phyloP scores from a whole-genome alignment of 2,329 filamentous ascomycete species.

The Cytospora chrysosperma region DNA sequence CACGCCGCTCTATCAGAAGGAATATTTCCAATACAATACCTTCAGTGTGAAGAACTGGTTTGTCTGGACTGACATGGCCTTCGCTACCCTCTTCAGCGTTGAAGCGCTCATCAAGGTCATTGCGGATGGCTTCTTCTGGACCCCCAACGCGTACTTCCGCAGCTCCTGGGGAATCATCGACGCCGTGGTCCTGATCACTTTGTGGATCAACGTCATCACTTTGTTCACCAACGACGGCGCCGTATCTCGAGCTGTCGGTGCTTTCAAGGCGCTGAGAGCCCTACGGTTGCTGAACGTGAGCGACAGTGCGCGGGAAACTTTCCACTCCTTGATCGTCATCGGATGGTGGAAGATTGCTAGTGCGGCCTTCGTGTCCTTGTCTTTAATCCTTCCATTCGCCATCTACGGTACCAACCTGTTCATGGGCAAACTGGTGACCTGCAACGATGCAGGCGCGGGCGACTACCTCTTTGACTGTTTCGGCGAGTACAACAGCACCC shows the following conservation, averaged over 20 bases:
- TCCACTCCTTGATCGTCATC: slow-evolving; percentile 92
- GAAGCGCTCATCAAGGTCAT: slow-evolving; percentile 91
- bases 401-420: slow-evolving; percentile 95
- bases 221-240: slow-evolving; percentile 78
- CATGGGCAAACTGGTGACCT: slow-evolving; percentile 73
- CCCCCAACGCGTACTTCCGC: slow-evolving; percentile 93
- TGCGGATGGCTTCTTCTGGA: slow-evolving; percentile 94
- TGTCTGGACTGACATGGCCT: slow-evolving; percentile 87
- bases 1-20: slow-evolving; percentile 88
- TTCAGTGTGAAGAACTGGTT: slow-evolving; percentile 81
- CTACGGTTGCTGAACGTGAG: slow-evolving; percentile 91
- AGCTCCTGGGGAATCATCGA: slow-evolving; percentile 98
- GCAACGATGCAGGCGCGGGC: slow-evolving; percentile 70
- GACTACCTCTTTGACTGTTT: slow-evolving; percentile 71
- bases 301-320: slow-evolving; percentile 91
- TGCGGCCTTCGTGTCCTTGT: slow-evolving; percentile 89
- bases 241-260: slow-evolving; percentile 86
- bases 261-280: slow-evolving; percentile 94
- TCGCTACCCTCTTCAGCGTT: slow-evolving; percentile 79
- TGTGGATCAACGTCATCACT: slow-evolving; percentile 93
- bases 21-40: slow-evolving; percentile 65
- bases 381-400: slow-evolving; percentile 91
- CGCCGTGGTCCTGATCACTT: slow-evolving; percentile 81
- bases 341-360: slow-evolving; percentile 93
- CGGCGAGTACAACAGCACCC: slow-evolving; percentile 74